Base-by-base conservation (phyloP, 2,329 filamentous ascomycete species). In the Phyllosticta ampelicida region DNA sequence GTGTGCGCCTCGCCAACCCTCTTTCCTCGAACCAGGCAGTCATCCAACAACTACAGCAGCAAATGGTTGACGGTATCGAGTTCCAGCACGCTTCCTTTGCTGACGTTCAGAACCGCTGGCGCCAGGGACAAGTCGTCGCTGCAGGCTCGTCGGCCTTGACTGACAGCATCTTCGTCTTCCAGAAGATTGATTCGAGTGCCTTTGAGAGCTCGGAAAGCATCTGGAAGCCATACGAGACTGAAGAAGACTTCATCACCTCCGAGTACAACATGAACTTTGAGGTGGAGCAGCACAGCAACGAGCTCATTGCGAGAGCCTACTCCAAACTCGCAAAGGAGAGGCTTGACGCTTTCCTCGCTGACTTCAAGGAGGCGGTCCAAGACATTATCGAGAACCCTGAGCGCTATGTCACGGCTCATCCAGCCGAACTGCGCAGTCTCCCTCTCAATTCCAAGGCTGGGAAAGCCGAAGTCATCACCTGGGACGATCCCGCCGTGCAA, bases 1-100 rank as follows among this genome's bases (percentile, higher is more conserved):
- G 80, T 16, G 70, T 84, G 16, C 56, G 56, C 26, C 20, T 58
- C 5, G 51, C 48, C n/a, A 58, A 58, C n/a, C 52, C 56, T 16
- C 70, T 75, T 4, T 65, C 67, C 2, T 83, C 86, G 44, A 73
- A 80, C 28, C 75, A 79, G 57, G 80, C 78, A 0, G 74, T 82
- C 0, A 70, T 76, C 2, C 78, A 82, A 62, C 85, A 86, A 5
- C 80, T 83, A 0, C 79, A 86, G 65, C 82, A 88, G 67, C 84
- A 89, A 66, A 75, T 80, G 54, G 36, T 56, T 16, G 54, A 60
- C 19, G 58, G 49, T 18, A 60, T 60, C 36, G 58, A 56, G 21
- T 60, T 55, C 58, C 58, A 60, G 58, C 58, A 60, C 44, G 58
- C 53, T 5, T 60, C 58, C n/a, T 56, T 60, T 16, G 53, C 53